phyloP scores from a whole-genome alignment of 2,329 filamentous ascomycete genomes.

The Penicillium hesseltinei region DNA sequence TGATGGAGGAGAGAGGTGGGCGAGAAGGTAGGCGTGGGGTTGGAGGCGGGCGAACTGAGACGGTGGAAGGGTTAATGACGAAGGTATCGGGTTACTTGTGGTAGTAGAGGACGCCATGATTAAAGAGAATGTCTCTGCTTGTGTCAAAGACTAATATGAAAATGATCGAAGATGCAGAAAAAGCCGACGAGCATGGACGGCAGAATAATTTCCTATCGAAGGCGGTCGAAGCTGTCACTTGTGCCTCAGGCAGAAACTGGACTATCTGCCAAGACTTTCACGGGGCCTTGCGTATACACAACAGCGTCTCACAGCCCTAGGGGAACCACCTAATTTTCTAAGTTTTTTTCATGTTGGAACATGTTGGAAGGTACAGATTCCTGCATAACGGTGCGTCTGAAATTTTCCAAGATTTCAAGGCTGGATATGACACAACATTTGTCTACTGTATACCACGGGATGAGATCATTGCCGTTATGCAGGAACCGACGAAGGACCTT shows the following conservation, averaged over 20 bases:
- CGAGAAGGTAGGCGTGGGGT: slow-evolving; percentile 83
- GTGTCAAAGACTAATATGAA: neutral
- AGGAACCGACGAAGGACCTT: neutral
- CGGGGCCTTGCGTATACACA: neutral
- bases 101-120: slow-evolving; percentile 26
- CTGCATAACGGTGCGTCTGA: neutral
- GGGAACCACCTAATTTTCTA: neutral
- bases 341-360: neutral
- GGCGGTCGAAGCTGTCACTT: slow-evolving; percentile 17
- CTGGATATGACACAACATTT: neutral
- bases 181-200: slow-evolving; percentile 18
- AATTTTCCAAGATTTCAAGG: neutral
- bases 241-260: slow-evolving; percentile 9
- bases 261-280: neutral
- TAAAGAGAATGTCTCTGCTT: neutral
- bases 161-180: slow-evolving; percentile 13
- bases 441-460: neutral
- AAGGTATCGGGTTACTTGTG: slow-evolving; percentile 29
- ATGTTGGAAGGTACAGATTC: neutral
- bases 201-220: slow-evolving; percentile 27
- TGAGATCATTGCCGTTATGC: neutral
- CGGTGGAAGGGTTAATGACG: slow-evolving; percentile 59
- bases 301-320: neutral
- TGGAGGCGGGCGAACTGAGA: slow-evolving; percentile 80
- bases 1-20: slow-evolving; percentile 68